Base-by-base conservation (phyloP, 805 yeast species). In the Kazachstania taianensis region DNA sequence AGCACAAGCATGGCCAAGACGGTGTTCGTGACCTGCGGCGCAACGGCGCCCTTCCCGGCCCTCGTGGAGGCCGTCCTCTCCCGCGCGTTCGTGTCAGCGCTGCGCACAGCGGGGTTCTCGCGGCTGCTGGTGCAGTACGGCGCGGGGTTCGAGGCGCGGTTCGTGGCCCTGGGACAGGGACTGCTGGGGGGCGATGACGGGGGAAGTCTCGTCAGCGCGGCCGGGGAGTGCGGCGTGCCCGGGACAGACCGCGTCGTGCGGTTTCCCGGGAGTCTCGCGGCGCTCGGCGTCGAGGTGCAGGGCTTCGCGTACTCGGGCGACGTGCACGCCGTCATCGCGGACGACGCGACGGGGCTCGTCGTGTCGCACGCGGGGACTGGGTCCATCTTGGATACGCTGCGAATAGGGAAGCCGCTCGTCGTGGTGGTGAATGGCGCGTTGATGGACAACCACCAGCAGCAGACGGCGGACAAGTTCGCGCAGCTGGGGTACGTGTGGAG, bases 291-390 rank as follows among this genome's bases (percentile, higher is more conserved):
- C 7, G 38, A 40, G 15, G 27, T 43, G 3, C 25, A 32, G n/a
- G 49, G 48, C 3, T 14, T 45, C 10, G 43, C 36, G 9, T 45
- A 26, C 25, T 40, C 43, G 12, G 26, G 16, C n/a, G 30, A 37
- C 8, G 42, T 45, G 14, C 41, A 45, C 33, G 33, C 38, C 2
- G 8, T 43, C 7, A 45, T 45, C 7, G 17, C 13, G 3, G 19
- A 33, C 5, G n/a, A 32, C 1, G 64, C 77, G 2, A n/a, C 25
- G 5, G 74, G 75, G 34, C 45, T 84, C 29, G 82, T 89, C 8
- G 69, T 92, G 9, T 77, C 95, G 0, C 97, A 92, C 54, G 96
- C 94, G 12, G 81, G 81, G 1, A 84, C 97, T 0, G 98, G 98
- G 2, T 83, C 96, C 0, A 81, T 89, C 6, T 56, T 92, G 19